Percentiles rank a stretch among this genome's conserved stretches.
Evolutionary conservation across 371 early-diverging fungal species (phyloP).

Genomic region (Circinella minor): DNA sequence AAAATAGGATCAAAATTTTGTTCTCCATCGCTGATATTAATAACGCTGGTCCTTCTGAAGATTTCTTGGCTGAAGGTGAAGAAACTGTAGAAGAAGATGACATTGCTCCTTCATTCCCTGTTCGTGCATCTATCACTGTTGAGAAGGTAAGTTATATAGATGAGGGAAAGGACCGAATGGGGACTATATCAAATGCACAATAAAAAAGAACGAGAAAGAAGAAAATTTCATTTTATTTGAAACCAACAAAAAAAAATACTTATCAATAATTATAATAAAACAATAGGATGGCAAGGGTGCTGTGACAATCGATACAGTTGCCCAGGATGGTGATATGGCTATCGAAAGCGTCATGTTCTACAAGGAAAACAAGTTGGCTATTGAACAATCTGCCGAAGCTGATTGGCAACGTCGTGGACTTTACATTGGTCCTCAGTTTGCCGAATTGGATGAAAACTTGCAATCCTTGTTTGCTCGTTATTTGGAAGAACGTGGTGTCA

Average conservation of each 20-base stretch:
- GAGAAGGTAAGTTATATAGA: conserved; percentile 56
- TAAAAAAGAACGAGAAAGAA: background rate
- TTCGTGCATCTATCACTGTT: conserved; percentile 81
- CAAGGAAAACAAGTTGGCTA: conserved; percentile 70
- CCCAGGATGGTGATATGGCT: conserved; percentile 86
- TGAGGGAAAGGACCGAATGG: no score
- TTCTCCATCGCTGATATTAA: conserved; percentile 90
- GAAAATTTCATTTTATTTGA: background rate
- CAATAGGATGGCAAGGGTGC: conserved; percentile 69
- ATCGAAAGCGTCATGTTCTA: conserved; percentile 83
- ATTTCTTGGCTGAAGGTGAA: conserved; percentile 53
- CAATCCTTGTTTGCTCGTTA: conserved; percentile 83
- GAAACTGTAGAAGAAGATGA: conserved; percentile 58
- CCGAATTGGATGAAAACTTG: conserved; percentile 87
- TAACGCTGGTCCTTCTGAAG: conserved; percentile 61
- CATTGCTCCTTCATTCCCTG: conserved; percentile 67
- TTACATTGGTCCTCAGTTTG: conserved; percentile 93
- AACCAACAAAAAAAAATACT: conserved; percentile 26
- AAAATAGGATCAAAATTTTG: conserved; percentile 71
- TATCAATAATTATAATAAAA: background rate
- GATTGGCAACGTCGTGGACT: conserved; percentile 91
- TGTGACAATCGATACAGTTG: conserved; percentile 77
- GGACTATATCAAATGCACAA: no score
- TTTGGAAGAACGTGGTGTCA: conserved; percentile 89
- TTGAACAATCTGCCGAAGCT: conserved; percentile 77